Evolutionary conservation across 129 eudicot genomes (phyloP), one percentile per base, ranked within the genome.

Genomic region (Cynara cardunculus): DNA sequence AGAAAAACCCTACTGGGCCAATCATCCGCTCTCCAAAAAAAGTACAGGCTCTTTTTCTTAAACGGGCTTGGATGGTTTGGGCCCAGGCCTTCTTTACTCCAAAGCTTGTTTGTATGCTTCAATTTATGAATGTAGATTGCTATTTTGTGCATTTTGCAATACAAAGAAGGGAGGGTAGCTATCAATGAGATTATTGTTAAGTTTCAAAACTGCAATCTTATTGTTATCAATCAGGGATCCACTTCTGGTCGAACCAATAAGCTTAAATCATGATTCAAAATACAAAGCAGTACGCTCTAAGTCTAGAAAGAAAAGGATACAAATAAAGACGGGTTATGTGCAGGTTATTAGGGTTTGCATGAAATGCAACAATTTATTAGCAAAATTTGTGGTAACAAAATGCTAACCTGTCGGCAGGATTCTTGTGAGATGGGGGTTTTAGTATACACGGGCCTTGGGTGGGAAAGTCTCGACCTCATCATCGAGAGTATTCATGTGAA

Each of bases 401-500:
- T 72, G 64, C 68, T 74, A 74, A 78, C 75, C 82, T 77, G 64
- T 30, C 10, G 31, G 21, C 13, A 21, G 75, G 31, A n/a, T 62
- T 34, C 30, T 37, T 65, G 78, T 10, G 74, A 41, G 72, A 71
- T 6, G 74, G 24, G 64, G 64, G 19, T 53, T 14, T 82, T 87
- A 94, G 64, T 94, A 94, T 21, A 94, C 98, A 34, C 98, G 90
- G 65, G 98, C 98, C 83, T 94, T 91, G 26, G 98, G 98, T 31
- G 98, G 98, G 89, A 94, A 90, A 24, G 97, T 71, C 77, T 94
- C 96, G 3, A 94, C 74, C 84, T 94, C 98, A 24, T 94, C 97
- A 82, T 94, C 98, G 72, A 94, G 87, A n/a, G 98, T 94, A 85
- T 92, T 90, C 98, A 94, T 87, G 87, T 94, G 98, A 49, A 94